phyloP scores from a whole-genome alignment of 2,329 filamentous ascomycete species.

The Parastagonospora nodorum region DNA sequence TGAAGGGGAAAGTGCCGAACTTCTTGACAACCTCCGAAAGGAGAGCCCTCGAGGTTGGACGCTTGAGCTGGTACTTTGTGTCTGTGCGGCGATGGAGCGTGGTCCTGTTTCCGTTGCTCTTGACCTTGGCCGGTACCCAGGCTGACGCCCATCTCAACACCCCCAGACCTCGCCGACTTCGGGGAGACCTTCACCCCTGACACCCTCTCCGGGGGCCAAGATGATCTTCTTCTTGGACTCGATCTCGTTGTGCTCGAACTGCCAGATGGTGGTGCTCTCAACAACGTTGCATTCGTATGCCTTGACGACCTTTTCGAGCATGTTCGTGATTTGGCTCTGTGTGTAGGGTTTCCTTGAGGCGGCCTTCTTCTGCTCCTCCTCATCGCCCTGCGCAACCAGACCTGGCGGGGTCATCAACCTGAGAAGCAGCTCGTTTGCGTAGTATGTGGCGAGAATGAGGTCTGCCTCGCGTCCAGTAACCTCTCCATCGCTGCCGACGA shows the following conservation, averaged over 20 bases:
- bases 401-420: conserved; percentile 92
- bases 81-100: conserved; percentile 93
- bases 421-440: conserved; percentile 92
- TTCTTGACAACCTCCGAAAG: conserved; percentile 96
- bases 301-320: conserved; percentile 91
- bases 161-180: conserved; percentile 96
- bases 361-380: conserved; percentile 93
- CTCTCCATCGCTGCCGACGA: conserved; percentile 70
- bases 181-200: conserved; percentile 87
- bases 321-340: conserved; percentile 81
- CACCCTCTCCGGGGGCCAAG: conserved; percentile 80
- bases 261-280: conserved; percentile 97
- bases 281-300: conserved; percentile 90
- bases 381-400: conserved; percentile 77
- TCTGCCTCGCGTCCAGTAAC: conserved; percentile 82
- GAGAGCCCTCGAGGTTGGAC: conserved; percentile 88
- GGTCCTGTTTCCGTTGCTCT: conserved; percentile 80
- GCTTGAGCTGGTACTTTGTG: conserved; percentile 91
- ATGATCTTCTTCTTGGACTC: conserved; percentile 99
- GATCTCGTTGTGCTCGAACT: conserved; percentile 96
- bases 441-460: conserved; percentile 87
- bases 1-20: conserved; percentile 98
- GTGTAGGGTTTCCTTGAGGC: conserved; percentile 79
- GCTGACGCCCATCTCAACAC: conserved; percentile 93
- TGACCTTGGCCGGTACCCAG: conserved; percentile 90